Base-by-base conservation (phyloP, 805 yeast genomes). In the Diddensiella caesifluorescens region DNA sequence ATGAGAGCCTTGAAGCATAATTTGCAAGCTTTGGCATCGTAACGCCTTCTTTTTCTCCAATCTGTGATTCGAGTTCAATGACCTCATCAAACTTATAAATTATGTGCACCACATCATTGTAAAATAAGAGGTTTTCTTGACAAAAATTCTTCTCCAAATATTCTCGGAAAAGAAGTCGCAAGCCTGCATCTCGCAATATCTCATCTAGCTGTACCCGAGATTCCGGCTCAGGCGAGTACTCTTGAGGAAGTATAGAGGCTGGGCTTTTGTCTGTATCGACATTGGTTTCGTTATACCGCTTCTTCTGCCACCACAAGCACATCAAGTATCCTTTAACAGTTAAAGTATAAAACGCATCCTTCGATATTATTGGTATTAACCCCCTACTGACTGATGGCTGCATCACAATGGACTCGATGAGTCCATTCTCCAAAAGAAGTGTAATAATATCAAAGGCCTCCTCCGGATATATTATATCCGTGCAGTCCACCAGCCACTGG, bases 401-500 rank as follows among this genome's bases (percentile, higher is more conserved):
- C n/a, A 20, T 22, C 2, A 22, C 18, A 18, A 44, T 37, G 9
- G 51, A 51, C n/a, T 37, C 41, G 5, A 51, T 27, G 4, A 51
- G 35, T 13, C 29, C 36, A 18, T 50, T 35, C 4, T 27, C 22
- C 15, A 50, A 25, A 28, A 48, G 48, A 2, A 32, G 29, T 7
- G 34, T 38, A 10, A 41, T 34, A 9, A 50, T 32, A 4, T 38
- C 45, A 2, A 27, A 30, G 3, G 48, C 52, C 25, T 50, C 54
- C 10, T 22, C 23, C 3, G 47, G 56, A 39, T 70, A 70, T 50
- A 79, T 58, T 1, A 80, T 67, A 54, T 85, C 92, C 0, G 95
- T 83, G 55, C 96, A 88, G 49, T 90, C 97, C 76, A 82, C 71
- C 4, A 90, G 55, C 95, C 95, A 90, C 55, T 88, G 96, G 61